Conservation (phyloP, 192 early-diverging fungal genomes). For the Backusella liffmaniae region DNA sequence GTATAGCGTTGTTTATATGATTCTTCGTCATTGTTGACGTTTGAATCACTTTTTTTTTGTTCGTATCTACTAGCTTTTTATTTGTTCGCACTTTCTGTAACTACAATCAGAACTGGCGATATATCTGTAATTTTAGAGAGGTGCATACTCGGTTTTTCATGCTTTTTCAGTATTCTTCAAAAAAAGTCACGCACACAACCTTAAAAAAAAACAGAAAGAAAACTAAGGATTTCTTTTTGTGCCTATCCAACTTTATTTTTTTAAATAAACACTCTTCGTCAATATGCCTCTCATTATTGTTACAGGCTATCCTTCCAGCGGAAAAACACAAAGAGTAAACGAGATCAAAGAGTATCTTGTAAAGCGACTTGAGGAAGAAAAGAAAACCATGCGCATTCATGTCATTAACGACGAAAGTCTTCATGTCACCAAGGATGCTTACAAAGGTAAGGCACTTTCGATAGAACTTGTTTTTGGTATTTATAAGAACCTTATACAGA, state of each 20-base stretch:
- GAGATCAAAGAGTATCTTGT: constrained; percentile 65
- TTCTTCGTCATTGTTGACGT: too few species aligned
- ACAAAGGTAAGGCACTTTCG: constrained; percentile 48
- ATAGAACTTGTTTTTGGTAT: constrained; percentile 4
- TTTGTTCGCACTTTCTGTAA: too few species aligned
- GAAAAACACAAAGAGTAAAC: constrained; percentile 81
- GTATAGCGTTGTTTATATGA: too few species aligned
- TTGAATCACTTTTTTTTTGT: too few species aligned
- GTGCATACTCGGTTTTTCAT: too few species aligned
- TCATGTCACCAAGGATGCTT: constrained; percentile 58
- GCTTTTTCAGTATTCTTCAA: too few species aligned
- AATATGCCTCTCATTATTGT: constrained; percentile 91
- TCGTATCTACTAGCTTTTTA: too few species aligned
- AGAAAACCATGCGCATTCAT: constrained; percentile 49
- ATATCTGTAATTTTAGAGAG: too few species aligned
- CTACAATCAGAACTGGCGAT: too few species aligned
- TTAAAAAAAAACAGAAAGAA: neutral
- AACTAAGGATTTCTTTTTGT: neutral
- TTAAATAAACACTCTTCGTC: neutral
- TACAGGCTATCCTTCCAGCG: constrained; percentile 85
- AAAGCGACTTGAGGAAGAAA: constrained; percentile 32
- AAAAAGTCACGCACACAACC: neutral
- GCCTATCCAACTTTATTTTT: neutral
- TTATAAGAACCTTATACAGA: constrained; percentile 6
- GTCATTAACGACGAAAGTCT: constrained; percentile 81